These are phyloP conservation scores for Microbotryum saponariae DNA, from an alignment of 1,284 basidiomycete species.

Conservation along the genomic window DNA sequence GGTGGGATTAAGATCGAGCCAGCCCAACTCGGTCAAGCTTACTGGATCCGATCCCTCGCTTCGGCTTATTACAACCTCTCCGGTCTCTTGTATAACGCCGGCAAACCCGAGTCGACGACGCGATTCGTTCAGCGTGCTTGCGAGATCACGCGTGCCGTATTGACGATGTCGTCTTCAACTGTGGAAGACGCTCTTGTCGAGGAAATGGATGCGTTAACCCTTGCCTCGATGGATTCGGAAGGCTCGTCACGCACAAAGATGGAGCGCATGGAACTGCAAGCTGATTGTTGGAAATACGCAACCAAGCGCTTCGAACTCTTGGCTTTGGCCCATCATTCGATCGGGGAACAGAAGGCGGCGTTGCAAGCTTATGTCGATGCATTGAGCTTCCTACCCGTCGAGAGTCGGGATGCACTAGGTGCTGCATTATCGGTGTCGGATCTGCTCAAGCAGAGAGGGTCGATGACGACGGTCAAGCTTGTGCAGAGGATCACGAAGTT, in stretches of 20 bases:
- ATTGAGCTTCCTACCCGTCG: constrained; percentile 2
- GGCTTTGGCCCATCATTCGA: constrained; percentile 16
- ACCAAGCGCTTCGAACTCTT: constrained; percentile 28
- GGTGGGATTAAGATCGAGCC: too few species aligned
- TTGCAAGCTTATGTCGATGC: constrained; percentile 18
- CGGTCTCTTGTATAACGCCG: constrained; percentile 40
- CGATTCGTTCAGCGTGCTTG: constrained; percentile 36
- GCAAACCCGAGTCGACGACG: constrained; percentile 34
- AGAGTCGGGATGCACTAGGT: background rate
- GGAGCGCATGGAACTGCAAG: too few species aligned
- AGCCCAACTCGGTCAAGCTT: constrained; percentile 13
- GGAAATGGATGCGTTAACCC: too few species aligned
- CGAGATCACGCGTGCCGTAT: constrained; percentile 28
- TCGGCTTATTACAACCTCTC: constrained; percentile 42
- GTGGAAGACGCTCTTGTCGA: background rate
- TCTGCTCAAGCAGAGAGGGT: too few species aligned
- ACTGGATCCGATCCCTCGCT: constrained; percentile 36
- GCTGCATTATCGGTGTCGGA: too few species aligned
- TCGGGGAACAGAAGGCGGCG: constrained; percentile 26
- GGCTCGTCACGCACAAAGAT: too few species aligned
- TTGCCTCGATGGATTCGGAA: too few species aligned
- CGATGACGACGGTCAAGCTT: constrained; percentile 2
- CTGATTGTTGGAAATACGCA: constrained; percentile 1
- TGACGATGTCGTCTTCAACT: background rate
- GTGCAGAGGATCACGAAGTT: constrained; percentile 19